A percentile compares a stretch with the other conserved stretches of the same genome.
These are phyloP conservation scores for Sordariomycetes sp. DNA, from an alignment of 2,329 filamentous ascomycete species.

Conservation along the genomic window DNA sequence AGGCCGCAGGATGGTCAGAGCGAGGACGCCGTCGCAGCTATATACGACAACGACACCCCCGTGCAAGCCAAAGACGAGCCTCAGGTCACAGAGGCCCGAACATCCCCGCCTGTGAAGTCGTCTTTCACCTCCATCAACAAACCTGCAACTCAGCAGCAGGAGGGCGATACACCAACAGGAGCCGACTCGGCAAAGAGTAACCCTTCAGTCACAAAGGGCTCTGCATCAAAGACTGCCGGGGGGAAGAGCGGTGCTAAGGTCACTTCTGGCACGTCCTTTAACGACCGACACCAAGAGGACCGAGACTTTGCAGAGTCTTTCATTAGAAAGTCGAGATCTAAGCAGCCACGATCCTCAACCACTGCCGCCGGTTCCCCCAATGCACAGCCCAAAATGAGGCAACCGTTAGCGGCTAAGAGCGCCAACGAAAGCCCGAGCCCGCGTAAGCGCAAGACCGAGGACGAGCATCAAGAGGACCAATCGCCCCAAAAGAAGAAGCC, in stretches of 20 bases:
- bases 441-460: constrained; percentile 16
- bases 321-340: constrained; percentile 21
- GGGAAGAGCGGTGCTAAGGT: background rate
- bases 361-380: constrained; percentile 21
- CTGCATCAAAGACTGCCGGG: constrained; percentile 1
- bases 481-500: too few relatives aligned
- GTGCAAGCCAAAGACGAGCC: background rate
- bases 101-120: constrained; percentile 6
- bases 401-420: constrained; percentile 22
- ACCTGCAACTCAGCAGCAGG: constrained; percentile 1
- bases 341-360: constrained; percentile 15
- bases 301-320: constrained; percentile 25
- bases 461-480: constrained; percentile 8
- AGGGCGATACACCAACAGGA: too few relatives aligned
- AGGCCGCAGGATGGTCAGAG: too few relatives aligned
- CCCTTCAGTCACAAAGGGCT: background rate
- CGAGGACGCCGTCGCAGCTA: too few relatives aligned
- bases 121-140: constrained; percentile 18
- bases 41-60: too few relatives aligned
- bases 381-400: constrained; percentile 13
- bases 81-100: background rate
- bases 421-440: constrained; percentile 21
- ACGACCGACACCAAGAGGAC: constrained; percentile 14
- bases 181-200: background rate
- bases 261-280: background rate